Evolutionary conservation across 1,139 yeast genomes (phyloP).

Genomic region (Protomyces gravidus): DNA sequence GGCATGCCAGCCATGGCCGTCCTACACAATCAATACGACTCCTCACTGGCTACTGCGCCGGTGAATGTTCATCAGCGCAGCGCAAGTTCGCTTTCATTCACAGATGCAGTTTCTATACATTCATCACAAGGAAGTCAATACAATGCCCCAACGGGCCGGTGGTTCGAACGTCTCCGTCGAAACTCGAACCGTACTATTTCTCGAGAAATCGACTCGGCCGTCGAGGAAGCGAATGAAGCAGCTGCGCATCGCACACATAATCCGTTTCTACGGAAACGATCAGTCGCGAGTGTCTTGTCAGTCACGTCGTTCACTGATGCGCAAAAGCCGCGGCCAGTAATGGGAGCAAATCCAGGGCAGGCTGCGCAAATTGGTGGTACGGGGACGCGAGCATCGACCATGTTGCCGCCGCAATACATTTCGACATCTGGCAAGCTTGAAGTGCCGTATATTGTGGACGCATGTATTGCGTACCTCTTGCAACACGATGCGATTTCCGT

Average conservation of each 20-base stretch:
- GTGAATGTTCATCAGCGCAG: neutral
- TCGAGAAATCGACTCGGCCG: neutral
- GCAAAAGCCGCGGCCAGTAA: neutral
- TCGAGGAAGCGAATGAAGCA: neutral
- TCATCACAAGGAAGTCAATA: neutral
- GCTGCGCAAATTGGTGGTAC: slow-evolving; percentile 17
- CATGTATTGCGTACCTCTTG: slow-evolving; percentile 10
- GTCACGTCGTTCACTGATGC: neutral
- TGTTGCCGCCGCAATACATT: neutral
- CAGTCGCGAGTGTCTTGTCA: slow-evolving; percentile 1
- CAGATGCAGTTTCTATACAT: neutral
- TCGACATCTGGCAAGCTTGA: neutral
- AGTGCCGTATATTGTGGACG: slow-evolving; percentile 15
- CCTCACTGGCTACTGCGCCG: neutral
- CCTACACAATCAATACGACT: neutral
- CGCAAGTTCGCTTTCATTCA: neutral
- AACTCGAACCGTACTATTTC: slow-evolving; percentile 8
- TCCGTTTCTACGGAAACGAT: slow-evolving; percentile 19
- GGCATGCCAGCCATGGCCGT: neutral
- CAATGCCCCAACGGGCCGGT: neutral
- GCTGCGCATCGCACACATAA: slow-evolving; percentile 2
- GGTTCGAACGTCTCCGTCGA: slow-evolving; percentile 2
- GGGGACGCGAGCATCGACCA: neutral
- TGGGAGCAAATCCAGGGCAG: slow-evolving; percentile 3
- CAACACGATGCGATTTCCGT: slow-evolving; percentile 8